Percentiles rank a stretch among this genome's conserved stretches.
phyloP scores from a whole-genome alignment of 495 filamentous ascomycete genomes.

The Penicillium egyptiacum region DNA sequence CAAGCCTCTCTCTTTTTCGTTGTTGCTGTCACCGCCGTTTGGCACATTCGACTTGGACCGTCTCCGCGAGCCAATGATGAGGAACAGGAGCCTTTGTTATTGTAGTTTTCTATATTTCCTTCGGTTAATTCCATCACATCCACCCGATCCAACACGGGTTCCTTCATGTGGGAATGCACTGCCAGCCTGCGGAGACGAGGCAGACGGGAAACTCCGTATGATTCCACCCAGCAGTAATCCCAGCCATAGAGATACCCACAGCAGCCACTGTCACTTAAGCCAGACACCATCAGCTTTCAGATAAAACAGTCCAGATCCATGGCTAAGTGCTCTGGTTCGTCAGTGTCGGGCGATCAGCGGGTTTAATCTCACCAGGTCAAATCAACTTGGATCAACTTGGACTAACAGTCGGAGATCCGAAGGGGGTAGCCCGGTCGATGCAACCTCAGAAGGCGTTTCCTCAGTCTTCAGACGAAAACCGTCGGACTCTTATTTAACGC shows the following conservation, averaged over 20 bases:
- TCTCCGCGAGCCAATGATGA: constrained; percentile 5
- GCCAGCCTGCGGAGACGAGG: background rate
- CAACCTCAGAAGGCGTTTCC: constrained; percentile 19
- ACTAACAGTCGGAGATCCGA: constrained; percentile 26
- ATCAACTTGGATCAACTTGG: constrained; percentile 8
- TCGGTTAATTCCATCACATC: background rate
- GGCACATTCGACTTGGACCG: constrained; percentile 15
- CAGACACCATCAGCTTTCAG: background rate
- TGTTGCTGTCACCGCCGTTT: constrained; percentile 20
- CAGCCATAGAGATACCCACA: background rate
- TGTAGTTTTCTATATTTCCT: background rate
- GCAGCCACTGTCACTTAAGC: background rate
- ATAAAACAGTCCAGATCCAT: constrained; percentile 2
- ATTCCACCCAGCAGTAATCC: background rate
- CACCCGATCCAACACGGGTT: constrained; percentile 5
- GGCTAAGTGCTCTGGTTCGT: constrained; percentile 7
- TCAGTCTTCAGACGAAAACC: constrained; percentile 12
- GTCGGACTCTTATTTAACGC: constrained; percentile 6
- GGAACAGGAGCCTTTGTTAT: constrained; percentile 16
- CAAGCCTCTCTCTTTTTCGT: constrained; percentile 23
- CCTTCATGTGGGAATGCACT: background rate
- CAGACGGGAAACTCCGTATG: background rate
- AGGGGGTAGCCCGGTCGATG: constrained; percentile 15
- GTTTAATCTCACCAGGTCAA: constrained; percentile 20
- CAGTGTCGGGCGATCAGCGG: constrained; percentile 17